Conservation (phyloP, 2,329 filamentous ascomycete genomes). For the Harringtonia lauricola region DNA sequence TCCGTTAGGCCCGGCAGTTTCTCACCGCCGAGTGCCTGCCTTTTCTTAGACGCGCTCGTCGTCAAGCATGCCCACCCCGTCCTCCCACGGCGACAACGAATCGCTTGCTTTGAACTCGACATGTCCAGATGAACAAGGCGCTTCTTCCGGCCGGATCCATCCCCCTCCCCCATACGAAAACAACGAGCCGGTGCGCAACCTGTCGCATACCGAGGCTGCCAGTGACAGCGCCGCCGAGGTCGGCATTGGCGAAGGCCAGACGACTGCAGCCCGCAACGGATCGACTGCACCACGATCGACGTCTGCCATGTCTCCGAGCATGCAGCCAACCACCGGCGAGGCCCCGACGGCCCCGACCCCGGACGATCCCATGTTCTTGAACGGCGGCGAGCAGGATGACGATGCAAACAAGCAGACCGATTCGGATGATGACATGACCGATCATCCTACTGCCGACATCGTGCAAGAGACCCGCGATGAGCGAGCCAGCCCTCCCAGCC, state of each 20-base stretch:
- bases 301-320: slow-evolving; percentile 31
- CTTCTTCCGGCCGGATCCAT: slow-evolving; percentile 16
- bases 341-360: slow-evolving; percentile 2
- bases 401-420: slow-evolving; percentile 18
- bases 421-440: slow-evolving; percentile 13
- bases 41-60: background rate
- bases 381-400: slow-evolving; percentile 9
- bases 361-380: slow-evolving; percentile 7
- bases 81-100: slow-evolving; percentile 9
- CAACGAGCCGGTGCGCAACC: background rate
- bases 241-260: background rate
- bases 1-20: too few species aligned
- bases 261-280: background rate
- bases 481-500: background rate
- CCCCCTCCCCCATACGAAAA: slow-evolving; percentile 9
- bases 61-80: slow-evolving; percentile 13
- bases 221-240: background rate
- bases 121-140: slow-evolving; percentile 30
- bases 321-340: slow-evolving; percentile 19
- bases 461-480: too few species aligned
- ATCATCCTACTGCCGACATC: background rate
- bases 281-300: slow-evolving; percentile 22
- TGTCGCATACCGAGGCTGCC: background rate
- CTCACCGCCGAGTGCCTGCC: background rate
- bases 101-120: slow-evolving; percentile 24